Percentiles rank a stretch among this genome's conserved stretches.
These are phyloP conservation scores for Cardiosporidium cionae DNA, from an alignment of 169 alveolate genomes.

Conservation along the genomic window DNA sequence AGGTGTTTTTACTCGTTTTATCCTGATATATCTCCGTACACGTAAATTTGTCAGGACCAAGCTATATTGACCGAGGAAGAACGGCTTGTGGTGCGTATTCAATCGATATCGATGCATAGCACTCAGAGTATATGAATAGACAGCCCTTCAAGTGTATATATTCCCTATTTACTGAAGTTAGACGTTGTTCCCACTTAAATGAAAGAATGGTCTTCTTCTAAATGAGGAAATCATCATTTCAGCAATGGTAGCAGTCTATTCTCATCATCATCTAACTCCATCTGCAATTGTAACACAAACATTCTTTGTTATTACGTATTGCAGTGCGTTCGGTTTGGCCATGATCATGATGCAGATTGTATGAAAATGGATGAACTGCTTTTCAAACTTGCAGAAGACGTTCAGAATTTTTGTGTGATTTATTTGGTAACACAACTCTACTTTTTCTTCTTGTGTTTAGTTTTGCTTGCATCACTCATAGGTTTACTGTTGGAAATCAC, in stretches of 20 bases:
- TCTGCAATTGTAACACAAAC: too few relatives aligned
- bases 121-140: background rate
- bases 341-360: slow-evolving; percentile 93
- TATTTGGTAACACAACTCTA: slow-evolving; percentile 74
- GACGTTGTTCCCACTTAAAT: too few relatives aligned
- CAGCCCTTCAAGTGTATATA: background rate
- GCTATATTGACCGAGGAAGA: slow-evolving; percentile 96
- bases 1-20: too few relatives aligned
- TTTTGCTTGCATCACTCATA: background rate
- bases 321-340: slow-evolving; percentile 93
- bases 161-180: background rate
- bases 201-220: too few relatives aligned
- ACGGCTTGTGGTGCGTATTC: slow-evolving; percentile 74
- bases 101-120: background rate
- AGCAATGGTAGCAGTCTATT: too few relatives aligned
- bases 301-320: background rate
- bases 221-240: too few relatives aligned
- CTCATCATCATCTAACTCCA: too few relatives aligned
- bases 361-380: slow-evolving; percentile 96
- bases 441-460: background rate
- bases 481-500: too few relatives aligned
- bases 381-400: slow-evolving; percentile 89
- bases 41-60: slow-evolving; percentile 49
- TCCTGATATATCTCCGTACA: too few relatives aligned
- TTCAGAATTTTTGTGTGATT: slow-evolving; percentile 89